Base-by-base conservation (phyloP, 306 rosid genomes). In the Bauhinia variegata region DNA sequence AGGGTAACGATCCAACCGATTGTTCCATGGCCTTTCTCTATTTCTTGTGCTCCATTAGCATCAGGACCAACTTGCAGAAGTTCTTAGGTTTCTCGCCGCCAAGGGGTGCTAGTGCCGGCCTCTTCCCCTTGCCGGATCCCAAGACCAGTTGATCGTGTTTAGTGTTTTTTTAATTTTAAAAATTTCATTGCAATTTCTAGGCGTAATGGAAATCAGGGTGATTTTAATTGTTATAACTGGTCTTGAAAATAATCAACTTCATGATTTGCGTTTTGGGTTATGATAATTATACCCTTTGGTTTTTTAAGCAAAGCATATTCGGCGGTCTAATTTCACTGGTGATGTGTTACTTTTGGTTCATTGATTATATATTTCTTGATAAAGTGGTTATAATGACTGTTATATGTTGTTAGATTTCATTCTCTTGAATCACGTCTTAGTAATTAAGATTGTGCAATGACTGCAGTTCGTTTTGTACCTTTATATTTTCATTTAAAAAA, bases 1-100 rank as follows among this genome's bases (percentile, higher is more conserved):
- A 79, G 61, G 99, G 99, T 36, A 82, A 63, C 36, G 99, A 95
- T 54, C 80, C 92, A 11, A 86, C 99, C 14, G 97, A 95, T 71
- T 95, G 99, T 54, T 89, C 99, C 52, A 95, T 95, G 99, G 96
- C 96, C 9, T 95, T 95, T 53, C 79, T 90, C 61, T 95, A 91
- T 84, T 95, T 95, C 54, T 86, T 95, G 73, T 95, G 99, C 71
- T 95, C 96, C 11, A 90, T 95, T 52, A 95, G 99, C 60, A 95
- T 95, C 55, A 79, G 96, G 37, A 90, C 97, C 43, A 95, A 95
- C 86, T 67, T 95, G 80, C 97, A 95, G 89, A 90, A 95, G 84
- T 88, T 95, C 78, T 81, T 95, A 72, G 97, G 99, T 14, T 95
- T 90, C 64, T 78, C 96, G 48, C 99, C 96, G 14, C 99, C 97